Evolutionary conservation across 1,284 basidiomycete genomes (phyloP).

Genomic region (Tylopilus sp.): DNA sequence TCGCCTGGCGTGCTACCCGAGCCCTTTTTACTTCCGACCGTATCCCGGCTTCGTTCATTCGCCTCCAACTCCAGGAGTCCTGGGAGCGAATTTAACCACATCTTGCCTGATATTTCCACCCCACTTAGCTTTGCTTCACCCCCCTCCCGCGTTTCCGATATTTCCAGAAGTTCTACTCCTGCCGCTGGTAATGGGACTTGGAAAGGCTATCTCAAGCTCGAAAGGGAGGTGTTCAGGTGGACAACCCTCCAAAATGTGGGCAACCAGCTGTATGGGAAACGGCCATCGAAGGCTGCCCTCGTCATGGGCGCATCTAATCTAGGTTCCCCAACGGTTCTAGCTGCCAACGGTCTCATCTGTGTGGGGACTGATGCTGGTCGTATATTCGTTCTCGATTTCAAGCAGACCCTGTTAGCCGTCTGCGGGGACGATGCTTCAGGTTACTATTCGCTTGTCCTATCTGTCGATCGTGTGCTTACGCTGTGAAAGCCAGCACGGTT

Average conservation of each 20-base stretch:
- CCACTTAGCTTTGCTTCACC: conserved; percentile 47
- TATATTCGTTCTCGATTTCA: conserved; percentile 85
- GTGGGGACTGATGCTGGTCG: conserved; percentile 81
- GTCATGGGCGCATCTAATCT: conserved; percentile 53
- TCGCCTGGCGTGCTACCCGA: conserved; percentile 37
- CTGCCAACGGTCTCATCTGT: conserved; percentile 85
- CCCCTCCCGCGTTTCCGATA: conserved; percentile 64
- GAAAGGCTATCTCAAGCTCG: conserved; percentile 27
- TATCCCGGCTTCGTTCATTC: conserved; percentile 77
- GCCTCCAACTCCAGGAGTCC: conserved; percentile 53
- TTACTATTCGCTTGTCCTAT: conserved; percentile 36
- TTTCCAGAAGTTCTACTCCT: conserved; percentile 64
- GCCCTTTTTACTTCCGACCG: conserved; percentile 67
- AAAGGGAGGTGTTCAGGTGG: conserved; percentile 73
- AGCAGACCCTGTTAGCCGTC: conserved; percentile 76
- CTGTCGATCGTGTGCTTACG: conserved; percentile 17
- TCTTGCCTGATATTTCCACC: conserved; percentile 42
- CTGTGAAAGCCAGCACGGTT: conserved; percentile 48
- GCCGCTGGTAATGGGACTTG: conserved; percentile 22
- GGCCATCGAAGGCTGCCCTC: conserved; percentile 53
- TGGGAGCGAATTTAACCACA: conserved; percentile 47
- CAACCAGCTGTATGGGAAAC: conserved; percentile 50
- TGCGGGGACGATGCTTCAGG: conserved; percentile 67
- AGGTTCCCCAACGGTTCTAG: conserved; percentile 75
- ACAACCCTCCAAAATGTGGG: conserved; percentile 62